Evolutionary conservation across 495 filamentous ascomycete genomes (phyloP).

Genomic region (Daldinia loculata): DNA sequence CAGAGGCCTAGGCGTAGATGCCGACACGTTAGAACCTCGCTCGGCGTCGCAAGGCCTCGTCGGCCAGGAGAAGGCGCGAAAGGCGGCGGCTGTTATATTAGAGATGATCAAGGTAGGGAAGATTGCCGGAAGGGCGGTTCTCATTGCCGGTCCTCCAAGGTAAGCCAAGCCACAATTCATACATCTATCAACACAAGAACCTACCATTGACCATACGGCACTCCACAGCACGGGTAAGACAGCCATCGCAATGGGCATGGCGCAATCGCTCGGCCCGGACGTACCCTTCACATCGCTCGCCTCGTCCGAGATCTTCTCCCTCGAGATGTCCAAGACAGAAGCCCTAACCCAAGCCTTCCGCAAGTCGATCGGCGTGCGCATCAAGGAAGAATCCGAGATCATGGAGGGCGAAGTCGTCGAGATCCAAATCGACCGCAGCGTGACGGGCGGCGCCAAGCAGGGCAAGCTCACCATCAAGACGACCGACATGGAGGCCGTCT

Average conservation of each 20-base stretch:
- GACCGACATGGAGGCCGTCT: conserved; percentile 99
- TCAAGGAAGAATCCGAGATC: conserved; percentile 98
- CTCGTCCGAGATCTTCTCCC: conserved; percentile 94
- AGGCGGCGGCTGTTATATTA: conserved; percentile 92
- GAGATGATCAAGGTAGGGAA: conserved; percentile 99
- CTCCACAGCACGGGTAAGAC: conserved; percentile 86
- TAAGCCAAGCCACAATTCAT: conserved; percentile 35
- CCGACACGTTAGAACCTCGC: conserved; percentile 87
- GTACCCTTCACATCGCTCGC: conserved; percentile 97
- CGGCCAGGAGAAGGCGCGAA: conserved; percentile 94
- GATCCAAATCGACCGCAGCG: conserved; percentile 97
- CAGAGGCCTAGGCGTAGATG: conserved; percentile 90
- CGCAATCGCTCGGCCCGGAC: conserved; percentile 90
- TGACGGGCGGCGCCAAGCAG: conserved; percentile 96
- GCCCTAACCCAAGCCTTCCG: conserved; percentile 97
- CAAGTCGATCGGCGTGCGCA: conserved; percentile 94
- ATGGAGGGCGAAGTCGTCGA: conserved; percentile 99
- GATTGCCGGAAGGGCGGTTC: conserved; percentile 92
- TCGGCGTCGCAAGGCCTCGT: conserved; percentile 93
- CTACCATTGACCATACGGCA: conserved; percentile 3
- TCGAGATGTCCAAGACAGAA: conserved; percentile 99
- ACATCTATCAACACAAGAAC: neutral
- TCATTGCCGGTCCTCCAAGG: conserved; percentile 95
- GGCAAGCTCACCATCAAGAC: conserved; percentile 99
- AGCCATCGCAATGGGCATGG: conserved; percentile 98